Evolutionary conservation across 2,329 filamentous ascomycete genomes (phyloP), one percentile per base, ranked within the genome.

Genomic region (Phaeosphaeria sp.): DNA sequence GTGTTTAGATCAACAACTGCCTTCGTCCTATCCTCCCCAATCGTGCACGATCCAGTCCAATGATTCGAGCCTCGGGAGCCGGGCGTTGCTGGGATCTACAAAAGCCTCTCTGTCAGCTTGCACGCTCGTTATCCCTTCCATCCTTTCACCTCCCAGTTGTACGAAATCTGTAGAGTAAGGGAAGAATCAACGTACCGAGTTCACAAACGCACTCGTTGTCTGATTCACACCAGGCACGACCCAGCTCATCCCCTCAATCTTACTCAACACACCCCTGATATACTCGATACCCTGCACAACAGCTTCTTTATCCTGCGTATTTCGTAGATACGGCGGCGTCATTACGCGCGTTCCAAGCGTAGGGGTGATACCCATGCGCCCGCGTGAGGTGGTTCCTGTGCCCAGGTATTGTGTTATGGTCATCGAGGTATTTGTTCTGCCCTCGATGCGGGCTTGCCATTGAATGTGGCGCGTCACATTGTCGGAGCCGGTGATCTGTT

Each of bases 371-470:
- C 82, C 85, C 66, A 87, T 83, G 45, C 85, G 80, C 33, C 87
- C 87, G 24, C 86, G 79, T n/a, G 86, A 86, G 15, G 80, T 81
- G 20, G 83, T 79, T 33, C 87, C 87, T 47, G 84, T 84, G 33
- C 86, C 86, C 20, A 90, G 84, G 75, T 90, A 89, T 54, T 79
- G 77, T 11, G 73, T 77, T 57, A 79, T 76, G 22, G 73, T 74
- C 68, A 79, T 78, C 3, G 75, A 62, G 11, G 60, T 67, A 1
- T 59, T 64, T 2, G 55, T 65, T 8, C 58, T 48, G 25, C 82
- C 84, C 64, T 88, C 86, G 15, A 88, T 84, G 51, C 87, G 82
- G 18, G 85, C 82, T 8, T 87, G 89, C 80, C 85, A 89, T 71
- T 89, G 87, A 7, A 89, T 79, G 68, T 88, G 86, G 45, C 87